These are phyloP conservation scores for Styphnolobium japonicum DNA, from an alignment of 306 rosid genomes.

Conservation along the genomic window DNA sequence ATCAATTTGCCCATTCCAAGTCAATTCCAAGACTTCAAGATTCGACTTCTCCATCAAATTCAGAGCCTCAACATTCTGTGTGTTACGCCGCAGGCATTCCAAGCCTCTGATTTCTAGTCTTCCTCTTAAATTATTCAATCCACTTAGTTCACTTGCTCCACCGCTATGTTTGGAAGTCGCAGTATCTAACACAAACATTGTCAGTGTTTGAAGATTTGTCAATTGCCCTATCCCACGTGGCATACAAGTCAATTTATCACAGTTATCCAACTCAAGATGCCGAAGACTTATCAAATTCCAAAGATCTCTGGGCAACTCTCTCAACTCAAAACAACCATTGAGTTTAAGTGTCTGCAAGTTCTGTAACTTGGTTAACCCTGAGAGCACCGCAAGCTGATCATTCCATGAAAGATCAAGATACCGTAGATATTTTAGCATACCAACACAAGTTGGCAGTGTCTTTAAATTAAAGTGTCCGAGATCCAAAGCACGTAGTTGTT, in stretches of 20 bases:
- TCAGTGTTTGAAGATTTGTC: constrained; percentile 10
- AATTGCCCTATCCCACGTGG: neutral
- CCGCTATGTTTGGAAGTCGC: neutral
- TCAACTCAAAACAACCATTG: neutral
- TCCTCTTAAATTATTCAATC: neutral
- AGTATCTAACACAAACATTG: neutral
- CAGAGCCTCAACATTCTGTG: neutral
- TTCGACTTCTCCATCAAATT: neutral
- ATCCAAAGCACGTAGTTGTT: neutral
- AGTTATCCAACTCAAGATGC: neutral
- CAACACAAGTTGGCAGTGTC: neutral
- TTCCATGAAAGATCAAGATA: neutral
- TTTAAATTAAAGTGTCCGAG: neutral
- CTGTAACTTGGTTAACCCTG: neutral
- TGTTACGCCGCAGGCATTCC: neutral
- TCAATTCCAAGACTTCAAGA: neutral
- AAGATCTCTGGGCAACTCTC: neutral
- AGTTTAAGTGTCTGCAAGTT: neutral
- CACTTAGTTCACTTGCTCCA: neutral
- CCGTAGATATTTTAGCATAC: neutral
- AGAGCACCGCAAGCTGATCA: neutral
- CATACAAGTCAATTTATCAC: neutral
- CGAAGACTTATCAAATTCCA: neutral
- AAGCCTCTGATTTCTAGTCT: neutral
- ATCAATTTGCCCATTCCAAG: neutral